Evolutionary conservation across 176 grass and related monocot genomes (phyloP), one percentile per base, ranked within the genome.

Genomic region (Pharus latifolius): DNA sequence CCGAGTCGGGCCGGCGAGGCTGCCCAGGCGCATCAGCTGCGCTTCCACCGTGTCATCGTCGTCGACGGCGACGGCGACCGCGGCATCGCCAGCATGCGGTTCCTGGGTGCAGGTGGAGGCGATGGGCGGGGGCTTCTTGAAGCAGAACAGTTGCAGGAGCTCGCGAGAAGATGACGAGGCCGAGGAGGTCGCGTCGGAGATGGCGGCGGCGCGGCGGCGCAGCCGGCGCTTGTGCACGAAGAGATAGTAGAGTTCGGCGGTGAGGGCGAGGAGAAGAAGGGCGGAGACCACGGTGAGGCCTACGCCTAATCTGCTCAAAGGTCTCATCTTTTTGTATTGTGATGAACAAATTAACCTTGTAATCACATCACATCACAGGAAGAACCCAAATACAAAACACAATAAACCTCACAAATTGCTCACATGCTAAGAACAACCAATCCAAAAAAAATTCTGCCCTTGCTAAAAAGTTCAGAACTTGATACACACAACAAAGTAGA

Each of bases 231-330:
- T 98, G 78, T 88, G 79, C 26, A 85, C 91, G 44, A 98, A 77
- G 70, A 97, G 79, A 72, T 98, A 98, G 78, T 83, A 98, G 34
- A 98, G 81, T 78, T 90, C 87, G 24, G 94, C 83, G 12, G 80
- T 53, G 77, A 98, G 83, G 46, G 94, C 94, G 0, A 98, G 77
- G 0, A 98, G 75, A 3, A 98, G 84, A 37, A 92, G 81, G 4
- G 69, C 79, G 1, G 89, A 88, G 46, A 98, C 83, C 67, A 88
- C 52, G 10, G 61, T 86, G 22, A 98, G 58, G 14, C 86, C 83
- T 42, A 93, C 66, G 35, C 86, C 89, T 34, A 93, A 35, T 50
- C 71, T 55, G 54, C 85, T 96, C 4, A 86, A 49, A 67, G 67
- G 48, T 83, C 57, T 31, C 85, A 96, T 96, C 67, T 83, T 84